Percentiles rank a stretch among this genome's conserved stretches.
These are phyloP conservation scores for Oropetium thomaeum DNA, from an alignment of 176 grass and related monocot species.

Conservation along the genomic window DNA sequence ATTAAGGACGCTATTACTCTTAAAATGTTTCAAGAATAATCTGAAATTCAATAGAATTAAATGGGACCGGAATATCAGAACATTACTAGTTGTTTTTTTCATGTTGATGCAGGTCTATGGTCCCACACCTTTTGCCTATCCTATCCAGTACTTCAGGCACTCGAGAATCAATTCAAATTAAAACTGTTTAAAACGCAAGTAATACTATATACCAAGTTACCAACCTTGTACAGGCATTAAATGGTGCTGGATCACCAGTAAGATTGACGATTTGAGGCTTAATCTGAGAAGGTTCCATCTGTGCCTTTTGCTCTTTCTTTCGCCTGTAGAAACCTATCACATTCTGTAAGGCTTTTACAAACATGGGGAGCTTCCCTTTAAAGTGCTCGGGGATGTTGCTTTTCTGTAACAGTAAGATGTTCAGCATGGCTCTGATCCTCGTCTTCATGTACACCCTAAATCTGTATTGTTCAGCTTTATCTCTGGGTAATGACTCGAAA, in stretches of 20 bases:
- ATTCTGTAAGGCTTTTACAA: neutral
- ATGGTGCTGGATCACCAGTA: neutral
- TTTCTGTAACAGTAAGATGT: slow-evolving; percentile 18
- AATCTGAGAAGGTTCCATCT: neutral
- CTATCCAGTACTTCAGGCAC: neutral
- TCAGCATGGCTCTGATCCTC: neutral
- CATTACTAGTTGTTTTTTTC: neutral
- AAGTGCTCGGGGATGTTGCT: neutral
- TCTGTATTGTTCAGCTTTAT: neutral
- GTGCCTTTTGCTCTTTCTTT: neutral
- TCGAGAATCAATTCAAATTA: neutral
- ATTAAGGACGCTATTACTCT: neutral
- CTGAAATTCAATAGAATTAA: neutral
- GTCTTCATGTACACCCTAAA: neutral
- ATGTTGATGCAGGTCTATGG: neutral
- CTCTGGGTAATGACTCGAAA: neutral
- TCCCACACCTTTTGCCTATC: neutral
- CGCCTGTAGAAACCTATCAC: neutral
- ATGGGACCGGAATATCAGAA: neutral
- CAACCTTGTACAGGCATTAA: slow-evolving; percentile 16
- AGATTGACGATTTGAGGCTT: neutral
- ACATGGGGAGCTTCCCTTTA: neutral
- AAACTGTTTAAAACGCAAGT: neutral
- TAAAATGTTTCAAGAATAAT: neutral
- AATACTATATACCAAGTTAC: slow-evolving; percentile 23